A percentile compares a stretch with the other conserved stretches of the same genome.
Conservation (phyloP, 495 filamentous ascomycete genomes). For the Penicillium nucicola region DNA sequence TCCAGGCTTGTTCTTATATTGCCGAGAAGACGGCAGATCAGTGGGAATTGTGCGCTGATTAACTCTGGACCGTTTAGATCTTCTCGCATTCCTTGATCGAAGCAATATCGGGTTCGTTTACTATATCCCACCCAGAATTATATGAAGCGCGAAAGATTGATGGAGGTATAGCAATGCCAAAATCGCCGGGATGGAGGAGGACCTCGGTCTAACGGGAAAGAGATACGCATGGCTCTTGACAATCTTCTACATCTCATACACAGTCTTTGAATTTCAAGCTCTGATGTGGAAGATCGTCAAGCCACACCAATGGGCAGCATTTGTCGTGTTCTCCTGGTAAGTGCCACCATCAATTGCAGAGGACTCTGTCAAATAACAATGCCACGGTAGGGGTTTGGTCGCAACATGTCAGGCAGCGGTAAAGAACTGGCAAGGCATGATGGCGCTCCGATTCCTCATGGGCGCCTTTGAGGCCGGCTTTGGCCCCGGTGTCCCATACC, state of each 20-base stretch:
- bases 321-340: conserved; percentile 49
- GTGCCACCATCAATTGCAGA: conserved; percentile 5
- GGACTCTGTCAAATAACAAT: conserved; percentile 4
- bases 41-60: neutral
- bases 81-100: conserved; percentile 65
- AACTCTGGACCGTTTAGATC: conserved; percentile 40
- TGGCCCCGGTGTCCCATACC: conserved; percentile 66
- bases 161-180: conserved; percentile 56
- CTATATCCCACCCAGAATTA: neutral
- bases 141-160: conserved; percentile 1
- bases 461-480: conserved; percentile 66
- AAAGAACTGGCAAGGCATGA: conserved; percentile 60
- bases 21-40: neutral
- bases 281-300: conserved; percentile 71
- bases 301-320: conserved; percentile 50
- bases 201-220: conserved; percentile 48
- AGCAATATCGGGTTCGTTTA: conserved; percentile 58
- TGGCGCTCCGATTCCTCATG: conserved; percentile 65
- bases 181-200: conserved; percentile 49
- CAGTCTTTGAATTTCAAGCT: conserved; percentile 65
- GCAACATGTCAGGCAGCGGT: conserved; percentile 59
- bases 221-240: conserved; percentile 72
- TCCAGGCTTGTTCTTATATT: neutral
- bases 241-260: conserved; percentile 67
- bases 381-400: conserved; percentile 47